Conservation (phyloP, 176 grass and related monocot genomes). For the Carex kokanica region DNA sequence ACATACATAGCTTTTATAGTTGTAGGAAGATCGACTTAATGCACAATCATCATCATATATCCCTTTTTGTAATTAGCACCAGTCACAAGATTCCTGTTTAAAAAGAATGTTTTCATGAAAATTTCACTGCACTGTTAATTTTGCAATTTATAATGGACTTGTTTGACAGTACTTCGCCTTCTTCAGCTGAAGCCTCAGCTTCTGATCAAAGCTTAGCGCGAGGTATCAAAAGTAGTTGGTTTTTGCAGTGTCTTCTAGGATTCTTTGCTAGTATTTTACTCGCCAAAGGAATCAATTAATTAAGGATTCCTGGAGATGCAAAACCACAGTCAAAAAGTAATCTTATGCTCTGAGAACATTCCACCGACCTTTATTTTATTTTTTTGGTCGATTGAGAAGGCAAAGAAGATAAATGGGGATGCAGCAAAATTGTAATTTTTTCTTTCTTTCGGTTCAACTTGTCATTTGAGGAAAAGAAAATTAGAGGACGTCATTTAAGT, state of each 20-base stretch:
- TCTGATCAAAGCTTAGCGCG: slow-evolving; percentile 9
- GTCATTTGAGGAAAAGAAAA: neutral
- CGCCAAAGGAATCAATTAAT: neutral
- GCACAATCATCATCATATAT: neutral
- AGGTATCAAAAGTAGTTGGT: neutral
- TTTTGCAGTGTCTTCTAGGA: neutral
- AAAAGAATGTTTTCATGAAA: neutral
- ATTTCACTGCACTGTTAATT: neutral
- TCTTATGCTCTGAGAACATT: neutral
- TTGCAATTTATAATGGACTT: neutral
- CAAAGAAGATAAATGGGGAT: neutral
- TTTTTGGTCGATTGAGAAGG: neutral
- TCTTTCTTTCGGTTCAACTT: neutral
- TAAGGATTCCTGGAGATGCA: neutral
- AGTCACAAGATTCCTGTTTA: neutral
- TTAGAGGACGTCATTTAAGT: neutral
- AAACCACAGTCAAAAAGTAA: neutral
- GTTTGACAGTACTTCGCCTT: slow-evolving; percentile 5
- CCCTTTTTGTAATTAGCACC: neutral
- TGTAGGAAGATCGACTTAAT: neutral
- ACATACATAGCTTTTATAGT: neutral
- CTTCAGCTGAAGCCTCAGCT: neutral
- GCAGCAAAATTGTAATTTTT: neutral
- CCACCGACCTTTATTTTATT: neutral
- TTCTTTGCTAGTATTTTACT: slow-evolving; percentile 7